These are phyloP conservation scores for Penicillium macrosclerotiorum DNA, from an alignment of 495 filamentous ascomycete species.

Conservation along the genomic window DNA sequence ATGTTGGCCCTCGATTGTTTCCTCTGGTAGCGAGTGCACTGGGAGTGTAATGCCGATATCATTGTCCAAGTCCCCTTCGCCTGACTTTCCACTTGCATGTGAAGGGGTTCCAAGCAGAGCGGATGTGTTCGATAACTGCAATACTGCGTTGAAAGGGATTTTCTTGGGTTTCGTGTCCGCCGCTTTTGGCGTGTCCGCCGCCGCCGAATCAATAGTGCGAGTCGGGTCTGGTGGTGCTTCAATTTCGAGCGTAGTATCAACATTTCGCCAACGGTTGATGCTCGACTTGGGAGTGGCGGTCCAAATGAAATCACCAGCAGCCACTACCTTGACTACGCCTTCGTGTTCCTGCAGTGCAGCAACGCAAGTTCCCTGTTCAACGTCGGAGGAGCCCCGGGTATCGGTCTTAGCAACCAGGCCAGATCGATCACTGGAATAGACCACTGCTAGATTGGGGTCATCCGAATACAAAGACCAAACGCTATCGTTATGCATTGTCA, in stretches of 20 bases:
- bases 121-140: conserved; percentile 82
- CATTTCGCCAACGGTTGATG: conserved; percentile 90
- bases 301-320: conserved; percentile 81
- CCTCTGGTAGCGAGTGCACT: conserved; percentile 70
- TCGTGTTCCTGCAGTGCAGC: conserved; percentile 89
- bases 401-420: conserved; percentile 95
- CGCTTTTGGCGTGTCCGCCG: conserved; percentile 4
- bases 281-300: conserved; percentile 91
- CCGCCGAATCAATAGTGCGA: conserved; percentile 34
- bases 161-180: conserved; percentile 47
- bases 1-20: conserved; percentile 92
- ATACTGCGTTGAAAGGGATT: conserved; percentile 71
- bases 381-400: conserved; percentile 68
- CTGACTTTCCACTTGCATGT: conserved; percentile 48
- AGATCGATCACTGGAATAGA: conserved; percentile 90
- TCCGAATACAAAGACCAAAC: conserved; percentile 95
- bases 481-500: conserved; percentile 98
- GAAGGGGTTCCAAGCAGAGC: conserved; percentile 60
- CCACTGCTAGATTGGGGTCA: conserved; percentile 78
- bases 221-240: conserved; percentile 56
- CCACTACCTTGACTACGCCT: conserved; percentile 81
- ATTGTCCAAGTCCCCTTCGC: conserved; percentile 57
- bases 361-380: conserved; percentile 86
- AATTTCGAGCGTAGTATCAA: conserved; percentile 68
- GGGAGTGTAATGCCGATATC: conserved; percentile 59